Evolutionary conservation across 495 filamentous ascomycete genomes (phyloP).

Genomic region (Friedmanniomyces endolithicus): DNA sequence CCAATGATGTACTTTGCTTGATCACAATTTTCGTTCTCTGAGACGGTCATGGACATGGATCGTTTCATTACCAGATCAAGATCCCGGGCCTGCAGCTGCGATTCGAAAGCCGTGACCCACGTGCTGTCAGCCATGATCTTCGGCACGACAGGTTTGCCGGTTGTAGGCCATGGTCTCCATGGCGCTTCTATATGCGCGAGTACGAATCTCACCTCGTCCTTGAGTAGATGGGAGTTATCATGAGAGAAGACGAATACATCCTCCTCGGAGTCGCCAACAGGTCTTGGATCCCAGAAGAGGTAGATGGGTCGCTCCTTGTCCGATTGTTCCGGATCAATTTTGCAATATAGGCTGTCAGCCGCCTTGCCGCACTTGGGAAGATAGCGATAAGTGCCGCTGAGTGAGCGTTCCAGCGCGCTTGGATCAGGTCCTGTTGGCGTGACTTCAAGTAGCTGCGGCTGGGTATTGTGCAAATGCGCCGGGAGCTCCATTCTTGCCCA

Average conservation of each 20-base stretch:
- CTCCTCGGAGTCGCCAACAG: constrained; percentile 31
- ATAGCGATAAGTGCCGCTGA: constrained; percentile 45
- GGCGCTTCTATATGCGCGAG: constrained; percentile 34
- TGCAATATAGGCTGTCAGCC: constrained; percentile 41
- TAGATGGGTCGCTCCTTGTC: constrained; percentile 34
- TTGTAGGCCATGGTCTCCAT: constrained; percentile 21
- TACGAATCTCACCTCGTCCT: constrained; percentile 40
- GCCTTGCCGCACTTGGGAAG: constrained; percentile 58
- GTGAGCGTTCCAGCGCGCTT: constrained; percentile 16
- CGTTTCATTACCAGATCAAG: background rate
- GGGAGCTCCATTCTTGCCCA: constrained; percentile 17
- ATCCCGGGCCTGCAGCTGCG: background rate
- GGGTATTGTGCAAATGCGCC: constrained; percentile 24
- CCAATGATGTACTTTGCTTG: background rate
- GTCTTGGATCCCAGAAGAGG: constrained; percentile 53
- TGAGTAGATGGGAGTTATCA: constrained; percentile 38
- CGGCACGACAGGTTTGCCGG: background rate
- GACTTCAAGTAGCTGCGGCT: constrained; percentile 34
- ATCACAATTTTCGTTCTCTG: background rate
- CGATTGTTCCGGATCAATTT: background rate
- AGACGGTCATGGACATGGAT: background rate
- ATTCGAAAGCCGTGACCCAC: background rate
- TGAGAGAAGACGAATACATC: constrained; percentile 57
- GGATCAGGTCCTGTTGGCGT: constrained; percentile 21
- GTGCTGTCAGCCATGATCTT: background rate